These are phyloP conservation scores for Pezicula radicicola DNA, from an alignment of 2,329 filamentous ascomycete genomes.

Conservation along the genomic window DNA sequence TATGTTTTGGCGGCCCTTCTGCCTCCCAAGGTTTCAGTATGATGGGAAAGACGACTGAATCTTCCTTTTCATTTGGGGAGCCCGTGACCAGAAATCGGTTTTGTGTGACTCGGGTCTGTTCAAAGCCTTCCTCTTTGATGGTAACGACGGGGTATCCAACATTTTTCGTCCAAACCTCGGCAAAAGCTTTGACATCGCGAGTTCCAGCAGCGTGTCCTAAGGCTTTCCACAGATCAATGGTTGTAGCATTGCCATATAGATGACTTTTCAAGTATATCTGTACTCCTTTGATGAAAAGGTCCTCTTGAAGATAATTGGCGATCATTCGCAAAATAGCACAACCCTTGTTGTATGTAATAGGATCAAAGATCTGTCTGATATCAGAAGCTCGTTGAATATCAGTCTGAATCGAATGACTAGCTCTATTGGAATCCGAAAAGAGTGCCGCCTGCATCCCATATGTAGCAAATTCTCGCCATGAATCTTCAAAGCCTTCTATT, in stretches of 20 bases:
- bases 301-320: conserved; percentile 66
- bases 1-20: conserved; percentile 39
- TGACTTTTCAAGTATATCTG: conserved; percentile 66
- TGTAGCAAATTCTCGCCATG: background rate
- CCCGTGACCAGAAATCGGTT: conserved; percentile 68
- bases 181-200: conserved; percentile 59
- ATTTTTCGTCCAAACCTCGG: conserved; percentile 72
- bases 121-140: conserved; percentile 47
- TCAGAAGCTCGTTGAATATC: conserved; percentile 25
- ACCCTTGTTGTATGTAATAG: conserved; percentile 71
- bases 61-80: conserved; percentile 45
- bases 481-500: too few species aligned
- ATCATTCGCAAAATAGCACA: conserved; percentile 70
- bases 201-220: conserved; percentile 64
- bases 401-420: background rate
- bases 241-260: conserved; percentile 58
- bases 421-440: background rate
- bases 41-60: conserved; percentile 62
- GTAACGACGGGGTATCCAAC: conserved; percentile 67
- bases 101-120: conserved; percentile 61
- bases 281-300: conserved; percentile 67
- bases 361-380: conserved; percentile 67
- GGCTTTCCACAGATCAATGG: conserved; percentile 65
- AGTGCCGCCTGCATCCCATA: background rate
- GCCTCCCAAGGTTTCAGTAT: conserved; percentile 65